Conservation (phyloP, 495 filamentous ascomycete species). For the Baudoinia panamericana region DNA sequence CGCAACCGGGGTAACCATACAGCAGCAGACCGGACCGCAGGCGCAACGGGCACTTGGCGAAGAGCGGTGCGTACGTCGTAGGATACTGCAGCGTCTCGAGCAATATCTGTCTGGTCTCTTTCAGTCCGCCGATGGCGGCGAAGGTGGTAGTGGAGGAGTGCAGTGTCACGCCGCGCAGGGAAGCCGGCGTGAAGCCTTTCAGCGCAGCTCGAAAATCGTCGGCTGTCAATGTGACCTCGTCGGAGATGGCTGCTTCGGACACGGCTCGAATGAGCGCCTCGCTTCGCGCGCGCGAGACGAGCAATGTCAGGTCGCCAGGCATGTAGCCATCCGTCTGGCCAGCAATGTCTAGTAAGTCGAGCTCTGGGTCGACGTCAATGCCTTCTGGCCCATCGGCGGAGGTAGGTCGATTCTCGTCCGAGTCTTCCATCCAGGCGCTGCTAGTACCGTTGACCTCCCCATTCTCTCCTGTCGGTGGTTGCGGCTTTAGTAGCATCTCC, state of each 20-base stretch:
- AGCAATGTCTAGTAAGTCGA: conserved; percentile 86
- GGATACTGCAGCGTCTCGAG: conserved; percentile 94
- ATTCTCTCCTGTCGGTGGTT: conserved; percentile 26
- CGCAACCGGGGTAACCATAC: conserved; percentile 91
- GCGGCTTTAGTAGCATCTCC: conserved; percentile 46
- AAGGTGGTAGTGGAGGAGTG: conserved; percentile 83
- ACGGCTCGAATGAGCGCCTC: conserved; percentile 78
- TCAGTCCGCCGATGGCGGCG: conserved; percentile 77
- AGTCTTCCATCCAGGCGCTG: conserved; percentile 58
- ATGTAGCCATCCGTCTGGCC: conserved; percentile 93
- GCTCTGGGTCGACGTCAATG: conserved; percentile 53
- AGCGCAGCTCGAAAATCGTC: conserved; percentile 72
- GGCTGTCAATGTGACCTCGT: conserved; percentile 40
- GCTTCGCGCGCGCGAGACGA: conserved; percentile 75
- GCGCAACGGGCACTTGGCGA: conserved; percentile 84
- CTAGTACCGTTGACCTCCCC: conserved; percentile 28
- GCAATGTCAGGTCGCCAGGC: conserved; percentile 80
- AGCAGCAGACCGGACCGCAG: conserved; percentile 82
- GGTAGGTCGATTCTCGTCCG: conserved; percentile 35
- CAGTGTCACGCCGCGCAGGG: conserved; percentile 82
- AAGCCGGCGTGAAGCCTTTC: conserved; percentile 85
- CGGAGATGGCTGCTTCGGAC: conserved; percentile 24
- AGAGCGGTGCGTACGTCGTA: conserved; percentile 95
- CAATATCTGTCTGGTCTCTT: conserved; percentile 69
- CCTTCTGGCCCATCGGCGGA: conserved; percentile 42